These are phyloP conservation scores for Lagenaria siceraria DNA, from an alignment of 306 rosid genomes.

Conservation along the genomic window DNA sequence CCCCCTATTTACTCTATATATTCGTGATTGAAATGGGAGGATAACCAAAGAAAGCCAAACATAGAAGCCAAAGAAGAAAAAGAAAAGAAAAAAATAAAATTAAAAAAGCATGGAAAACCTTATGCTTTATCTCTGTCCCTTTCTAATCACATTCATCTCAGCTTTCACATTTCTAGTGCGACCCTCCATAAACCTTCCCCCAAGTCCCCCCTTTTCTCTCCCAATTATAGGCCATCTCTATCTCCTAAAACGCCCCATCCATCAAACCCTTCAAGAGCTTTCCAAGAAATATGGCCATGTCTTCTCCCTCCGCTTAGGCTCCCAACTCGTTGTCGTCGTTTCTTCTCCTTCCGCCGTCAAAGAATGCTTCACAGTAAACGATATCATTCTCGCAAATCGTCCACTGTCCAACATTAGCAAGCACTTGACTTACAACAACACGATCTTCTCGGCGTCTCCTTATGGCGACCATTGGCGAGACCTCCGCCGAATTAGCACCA, in stretches of 20 bases:
- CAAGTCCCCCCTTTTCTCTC: not conserved
- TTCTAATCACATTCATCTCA: slow-evolving; percentile 1
- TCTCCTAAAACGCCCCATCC: slow-evolving; percentile 27
- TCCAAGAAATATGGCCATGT: slow-evolving; percentile 29
- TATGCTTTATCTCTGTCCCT: not conserved
- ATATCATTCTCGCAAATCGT: slow-evolving; percentile 39
- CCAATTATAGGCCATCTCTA: slow-evolving; percentile 51
- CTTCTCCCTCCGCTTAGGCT: slow-evolving; percentile 19
- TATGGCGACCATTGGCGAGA: slow-evolving; percentile 75
- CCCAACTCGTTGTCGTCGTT: slow-evolving; percentile 23
- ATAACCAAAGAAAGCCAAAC: no score
- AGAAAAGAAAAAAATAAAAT: no score
- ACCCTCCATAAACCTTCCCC: slow-evolving; percentile 11
- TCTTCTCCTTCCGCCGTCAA: slow-evolving; percentile 34
- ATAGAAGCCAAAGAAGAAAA: not conserved
- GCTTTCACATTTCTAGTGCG: slow-evolving; percentile 29
- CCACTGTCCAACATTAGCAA: slow-evolving; percentile 8
- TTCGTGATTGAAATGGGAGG: not conserved
- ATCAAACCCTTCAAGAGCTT: slow-evolving; percentile 20
- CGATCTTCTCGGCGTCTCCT: slow-evolving; percentile 11
- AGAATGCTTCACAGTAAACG: slow-evolving; percentile 60
- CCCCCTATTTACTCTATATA: not conserved
- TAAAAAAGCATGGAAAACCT: not conserved
- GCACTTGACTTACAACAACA: slow-evolving; percentile 30
- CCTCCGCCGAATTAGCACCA: slow-evolving; percentile 41